phyloP scores from a whole-genome alignment of 108 stramenopile species.

The Conticribra guillardii region DNA sequence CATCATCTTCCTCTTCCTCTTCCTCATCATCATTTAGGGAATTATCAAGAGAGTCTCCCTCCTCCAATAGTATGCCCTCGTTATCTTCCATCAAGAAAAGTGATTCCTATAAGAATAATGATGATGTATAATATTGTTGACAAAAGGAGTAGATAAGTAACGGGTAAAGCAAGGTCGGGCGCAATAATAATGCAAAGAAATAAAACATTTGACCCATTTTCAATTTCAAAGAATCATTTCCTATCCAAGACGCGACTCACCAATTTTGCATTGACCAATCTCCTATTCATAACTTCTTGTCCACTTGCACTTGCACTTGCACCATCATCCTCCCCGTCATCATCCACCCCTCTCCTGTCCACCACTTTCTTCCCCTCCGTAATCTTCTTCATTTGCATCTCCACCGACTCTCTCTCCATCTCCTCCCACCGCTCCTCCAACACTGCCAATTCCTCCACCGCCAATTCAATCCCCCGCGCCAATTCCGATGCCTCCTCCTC shows the following conservation, averaged over 20 bases:
- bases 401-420: conserved; percentile 30
- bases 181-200: too few species aligned
- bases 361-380: too few species aligned
- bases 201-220: not conserved
- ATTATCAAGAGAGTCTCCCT: conserved; percentile 37
- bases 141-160: too few species aligned
- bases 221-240: not conserved
- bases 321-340: conserved; percentile 22
- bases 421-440: conserved; percentile 69
- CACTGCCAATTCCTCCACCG: conserved; percentile 41
- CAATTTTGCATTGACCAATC: conserved; percentile 17
- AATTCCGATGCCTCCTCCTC: conserved; percentile 21
- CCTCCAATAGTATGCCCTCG: conserved; percentile 44
- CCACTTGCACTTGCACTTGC: not conserved
- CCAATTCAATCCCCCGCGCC: conserved; percentile 3
- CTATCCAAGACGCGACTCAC: not conserved
- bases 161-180: too few species aligned
- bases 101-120: not conserved
- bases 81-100: conserved; percentile 9
- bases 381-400: too few species aligned
- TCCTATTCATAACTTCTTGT: conserved; percentile 28
- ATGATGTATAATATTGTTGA: not conserved
- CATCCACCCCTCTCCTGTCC: too few species aligned
- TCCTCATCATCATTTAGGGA: conserved; percentile 1
- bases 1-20: conserved; percentile 25